Evolutionary conservation across 495 filamentous ascomycete genomes (phyloP), one percentile per base, ranked within the genome.

Genomic region (Hypomontagnella monticulosa): DNA sequence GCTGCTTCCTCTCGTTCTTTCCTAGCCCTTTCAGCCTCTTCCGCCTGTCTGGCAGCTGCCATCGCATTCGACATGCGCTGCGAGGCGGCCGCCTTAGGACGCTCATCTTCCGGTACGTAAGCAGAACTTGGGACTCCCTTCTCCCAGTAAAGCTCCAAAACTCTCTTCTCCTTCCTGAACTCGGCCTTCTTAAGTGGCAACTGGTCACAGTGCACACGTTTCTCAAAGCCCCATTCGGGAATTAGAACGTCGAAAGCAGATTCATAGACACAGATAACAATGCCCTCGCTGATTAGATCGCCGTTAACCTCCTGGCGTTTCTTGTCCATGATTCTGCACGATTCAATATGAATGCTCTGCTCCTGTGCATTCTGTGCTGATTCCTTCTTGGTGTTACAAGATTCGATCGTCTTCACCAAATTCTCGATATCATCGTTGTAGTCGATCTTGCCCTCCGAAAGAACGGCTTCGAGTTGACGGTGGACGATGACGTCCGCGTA

Each of bases 321-420:
- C 76, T 90, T 91, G 73, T 97, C 93, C 89, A 99, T 97, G 47
- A 86, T 88, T 58, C 95, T 88, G 84, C 95, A 99, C 1, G 93
- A 91, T 72, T 98, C 96, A 69, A 99, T 98, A 77, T 99, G 95
- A 63, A 99, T 92, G 74, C 95, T 98, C 79, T 99, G 95, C 75
- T 99, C 95, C 72, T 98, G 95, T 8, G 95, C 95, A 70, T 91
- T 93, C 78, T 96, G 94, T 0, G 96, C 94, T 4, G 95, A 98
- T 71, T 99, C 95, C 76, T 99, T 99, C 87, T 98, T 99, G 71
- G 90, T 97, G 78, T 98, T 99, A 84, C 93, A 97, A 60, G 91
- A 88, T 75, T 99, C 95, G 15, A 93, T 92, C 47, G 90, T 97
- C 85, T 99, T 99, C 69, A 84, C 88, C 27, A 99, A 79, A 43